A percentile compares a stretch with the other conserved stretches of the same genome.
phyloP scores from a whole-genome alignment of 2,329 filamentous ascomycete species.

The Parastagonospora nodorum region DNA sequence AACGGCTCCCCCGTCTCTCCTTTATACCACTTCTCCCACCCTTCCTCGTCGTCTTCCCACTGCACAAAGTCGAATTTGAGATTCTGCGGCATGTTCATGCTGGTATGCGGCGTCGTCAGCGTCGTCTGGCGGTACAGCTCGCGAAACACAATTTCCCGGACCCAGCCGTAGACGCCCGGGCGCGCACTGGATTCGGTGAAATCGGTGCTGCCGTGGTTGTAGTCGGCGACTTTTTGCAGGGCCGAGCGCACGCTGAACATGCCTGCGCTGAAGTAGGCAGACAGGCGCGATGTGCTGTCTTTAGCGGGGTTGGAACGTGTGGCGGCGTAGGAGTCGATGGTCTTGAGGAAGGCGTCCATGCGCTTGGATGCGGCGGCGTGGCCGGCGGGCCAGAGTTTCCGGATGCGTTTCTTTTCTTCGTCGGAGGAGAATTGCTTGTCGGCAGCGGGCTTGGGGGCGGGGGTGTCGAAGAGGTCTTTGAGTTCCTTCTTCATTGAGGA shows the following conservation, averaged over 20 bases:
- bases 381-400: constrained; percentile 53
- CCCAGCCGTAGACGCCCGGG: constrained; percentile 51
- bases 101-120: constrained; percentile 53
- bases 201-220: constrained; percentile 50
- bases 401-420: constrained; percentile 47
- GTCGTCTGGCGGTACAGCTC: constrained; percentile 58
- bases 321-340: constrained; percentile 48
- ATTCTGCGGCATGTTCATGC: constrained; percentile 58
- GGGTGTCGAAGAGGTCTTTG: constrained; percentile 38
- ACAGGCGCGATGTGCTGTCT: constrained; percentile 50
- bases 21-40: constrained; percentile 7
- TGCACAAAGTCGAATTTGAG: constrained; percentile 58
- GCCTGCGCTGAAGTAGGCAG: constrained; percentile 53
- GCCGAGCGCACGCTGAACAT: constrained; percentile 54
- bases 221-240: constrained; percentile 48
- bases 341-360: constrained; percentile 49
- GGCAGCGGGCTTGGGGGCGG: constrained; percentile 43
- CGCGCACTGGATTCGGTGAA: constrained; percentile 48
- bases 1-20: constrained; percentile 54
- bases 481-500: constrained; percentile 31
- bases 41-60: constrained; percentile 58
- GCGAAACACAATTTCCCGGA: constrained; percentile 58
- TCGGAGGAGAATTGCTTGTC: constrained; percentile 49
- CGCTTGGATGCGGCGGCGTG: constrained; percentile 50
- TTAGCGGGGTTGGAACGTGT: constrained; percentile 51